Base-by-base conservation (phyloP, 768 basidiomycete species). In the Leucosporidium yakuticum region DNA sequence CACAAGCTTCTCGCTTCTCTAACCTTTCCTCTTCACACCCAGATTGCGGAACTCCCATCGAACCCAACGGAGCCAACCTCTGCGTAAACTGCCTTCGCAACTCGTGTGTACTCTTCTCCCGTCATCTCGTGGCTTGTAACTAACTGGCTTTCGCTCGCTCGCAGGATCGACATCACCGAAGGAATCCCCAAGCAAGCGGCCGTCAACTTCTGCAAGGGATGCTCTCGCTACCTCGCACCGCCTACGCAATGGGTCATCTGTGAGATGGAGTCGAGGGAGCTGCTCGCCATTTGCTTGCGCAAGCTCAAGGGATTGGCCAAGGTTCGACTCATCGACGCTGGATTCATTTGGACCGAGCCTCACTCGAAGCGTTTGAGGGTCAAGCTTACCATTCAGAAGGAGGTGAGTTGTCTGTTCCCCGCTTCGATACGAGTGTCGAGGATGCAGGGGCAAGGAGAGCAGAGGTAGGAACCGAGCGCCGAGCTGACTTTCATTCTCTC, bases 281-380 rank as follows among this genome's bases (percentile, higher is more conserved):
- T 99, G 31, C 84, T 99, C 39, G 90, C 95, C 4, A 87, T 98
- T 65, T 98, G 96, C 79, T 80, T 99, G 67, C 91, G 90, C 78
- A 95, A 94, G 79, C 85, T 98, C 75, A 95, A 94, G 77, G 93
- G 93, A 4, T 82, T 98, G 29, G 88, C 86, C 75, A 94, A 91
- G 82, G 92, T 98, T 32, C 89, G 95, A 59, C 80, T 99, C 53
- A 94, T 96, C n/a, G 95, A 98, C 70, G 96, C 96, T 3, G 90
- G 92, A 71, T 98, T 98, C 79, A 91, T 98, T 76, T 99, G 96
- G 96, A 99, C 96, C 27, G 96, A 99, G 77, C 96, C 96, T 4
- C 95, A 99, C 80, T 93, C 90, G 49, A 93, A 94, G 77, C 85
- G 96, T 48, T 78, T 98, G 69, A 85, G 91, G 57, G 86, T 99